A percentile compares a stretch with the other conserved stretches of the same genome.
Evolutionary conservation across 2,329 filamentous ascomycete genomes (phyloP).

Genomic region (Neonectria coccinea): DNA sequence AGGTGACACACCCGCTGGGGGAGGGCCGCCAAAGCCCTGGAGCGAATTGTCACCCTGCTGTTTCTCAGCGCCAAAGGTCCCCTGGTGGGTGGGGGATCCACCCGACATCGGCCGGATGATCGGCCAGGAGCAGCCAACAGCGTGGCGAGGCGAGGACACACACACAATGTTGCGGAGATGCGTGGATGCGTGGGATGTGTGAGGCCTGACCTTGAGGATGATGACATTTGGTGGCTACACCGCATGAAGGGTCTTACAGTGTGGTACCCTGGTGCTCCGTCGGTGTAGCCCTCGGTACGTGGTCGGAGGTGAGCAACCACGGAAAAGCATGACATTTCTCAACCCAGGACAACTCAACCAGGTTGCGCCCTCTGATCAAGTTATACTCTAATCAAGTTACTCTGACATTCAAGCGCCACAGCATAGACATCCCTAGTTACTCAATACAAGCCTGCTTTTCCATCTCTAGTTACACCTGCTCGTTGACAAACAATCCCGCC

Average conservation of each 20-base stretch:
- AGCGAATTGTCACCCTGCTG: not conserved
- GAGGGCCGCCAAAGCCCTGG: no score
- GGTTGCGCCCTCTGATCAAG: not conserved
- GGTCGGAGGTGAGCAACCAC: not conserved
- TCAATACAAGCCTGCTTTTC: conserved; percentile 30
- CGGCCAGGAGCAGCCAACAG: conserved; percentile 1
- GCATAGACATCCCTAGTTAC: not conserved
- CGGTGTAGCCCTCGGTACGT: not conserved
- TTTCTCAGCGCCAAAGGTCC: conserved; percentile 1
- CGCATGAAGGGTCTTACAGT: not conserved
- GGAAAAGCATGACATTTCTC: no score
- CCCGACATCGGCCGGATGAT: conserved; percentile 17
- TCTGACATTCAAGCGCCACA: no score
- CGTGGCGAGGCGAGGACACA: conserved; percentile 1
- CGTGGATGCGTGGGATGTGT: not conserved
- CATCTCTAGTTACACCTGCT: conserved; percentile 51
- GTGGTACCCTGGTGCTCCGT: not conserved
- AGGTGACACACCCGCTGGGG: conserved; percentile 3
- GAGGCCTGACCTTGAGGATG: not conserved
- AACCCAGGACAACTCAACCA: not conserved
- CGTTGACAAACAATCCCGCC: conserved; percentile 75
- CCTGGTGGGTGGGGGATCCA: conserved; percentile 4
- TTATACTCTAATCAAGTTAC: no score
- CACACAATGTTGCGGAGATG: not conserved
- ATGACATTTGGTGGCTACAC: not conserved